These are phyloP conservation scores for Microbotryomycetes sp. DNA, from an alignment of 1,284 basidiomycete species.

Conservation along the genomic window DNA sequence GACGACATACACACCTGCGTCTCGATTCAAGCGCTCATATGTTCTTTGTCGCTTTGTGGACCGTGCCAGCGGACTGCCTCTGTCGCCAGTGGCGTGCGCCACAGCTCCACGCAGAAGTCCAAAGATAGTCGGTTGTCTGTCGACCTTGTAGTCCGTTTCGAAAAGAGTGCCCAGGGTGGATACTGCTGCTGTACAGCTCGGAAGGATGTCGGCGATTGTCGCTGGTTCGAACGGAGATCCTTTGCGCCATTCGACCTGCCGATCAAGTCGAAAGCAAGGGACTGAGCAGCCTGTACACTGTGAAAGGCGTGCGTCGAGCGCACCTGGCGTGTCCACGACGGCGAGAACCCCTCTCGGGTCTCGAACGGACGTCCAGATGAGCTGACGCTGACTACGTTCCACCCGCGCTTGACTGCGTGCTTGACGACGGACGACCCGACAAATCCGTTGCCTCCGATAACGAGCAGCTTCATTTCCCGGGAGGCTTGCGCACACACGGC, in stretches of 20 bases:
- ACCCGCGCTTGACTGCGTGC: slow-evolving; percentile 70
- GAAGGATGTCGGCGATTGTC: slow-evolving; percentile 62
- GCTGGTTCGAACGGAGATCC: slow-evolving; percentile 71
- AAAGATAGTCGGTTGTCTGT: slow-evolving; percentile 49
- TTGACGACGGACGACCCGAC: slow-evolving; percentile 82
- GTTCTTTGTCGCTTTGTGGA: slow-evolving; percentile 41
- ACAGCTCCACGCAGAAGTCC: slow-evolving; percentile 50
- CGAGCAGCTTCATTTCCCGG: slow-evolving; percentile 8
- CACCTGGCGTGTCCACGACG: slow-evolving; percentile 74
- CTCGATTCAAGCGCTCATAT: slow-evolving; percentile 80
- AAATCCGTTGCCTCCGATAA: slow-evolving; percentile 28
- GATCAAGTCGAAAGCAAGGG: slow-evolving; percentile 5
- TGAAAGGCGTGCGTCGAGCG: not conserved
- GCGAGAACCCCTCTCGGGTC: slow-evolving; percentile 80
- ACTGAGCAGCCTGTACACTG: slow-evolving; percentile 17
- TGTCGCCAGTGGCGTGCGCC: slow-evolving; percentile 33
- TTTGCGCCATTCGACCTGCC: slow-evolving; percentile 70
- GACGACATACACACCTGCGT: slow-evolving; percentile 68
- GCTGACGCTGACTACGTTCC: slow-evolving; percentile 64
- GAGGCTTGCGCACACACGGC: not conserved
- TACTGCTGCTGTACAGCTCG: slow-evolving; percentile 66
- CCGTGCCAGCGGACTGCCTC: slow-evolving; percentile 36
- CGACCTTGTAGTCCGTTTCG: slow-evolving; percentile 76
- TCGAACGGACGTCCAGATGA: slow-evolving; percentile 70
- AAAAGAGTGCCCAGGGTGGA: slow-evolving; percentile 92